Base-by-base conservation (phyloP, 352 stramenopile genomes). In the Pythium sp. region DNA sequence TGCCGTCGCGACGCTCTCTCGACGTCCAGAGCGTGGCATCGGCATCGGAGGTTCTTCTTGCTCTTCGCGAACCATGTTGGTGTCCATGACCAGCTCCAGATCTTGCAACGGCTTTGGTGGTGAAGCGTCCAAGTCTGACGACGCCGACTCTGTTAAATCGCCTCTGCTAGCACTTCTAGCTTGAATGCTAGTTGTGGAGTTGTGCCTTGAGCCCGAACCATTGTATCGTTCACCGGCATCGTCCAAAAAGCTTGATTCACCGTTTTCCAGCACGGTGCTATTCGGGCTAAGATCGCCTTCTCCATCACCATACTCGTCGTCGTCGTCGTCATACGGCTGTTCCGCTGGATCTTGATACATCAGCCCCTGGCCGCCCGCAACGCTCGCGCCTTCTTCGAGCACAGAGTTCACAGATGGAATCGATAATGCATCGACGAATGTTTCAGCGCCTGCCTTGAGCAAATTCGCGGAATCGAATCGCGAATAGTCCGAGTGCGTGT, bases 401-500 rank as follows among this genome's bases (percentile, higher is more conserved):
- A 72, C 61, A 2, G 60, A 56, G 9, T 38, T 59, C 24, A 65
- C 57, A 9, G 58, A 70, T 9, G 65, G 65, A 12, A 70, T 69
- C 43, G 64, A 63, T 32, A 71, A 20, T 32, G 59, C 66, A 43
- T 67, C 66, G 22, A 63, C 59, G 30, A 67, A 73, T 9, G 58
- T 60, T 51, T 58, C 49, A 9, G 54, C 46, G 26, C 58, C 65
- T 11, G 55, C 47, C 67, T 77, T 76, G 24, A 82, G 69, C n/a
- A 62, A 53, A 8, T 32, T 62, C n/a, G 46, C 38, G 14, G 51
- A 49, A 18, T 79, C 70, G 62, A 80, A 90, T 43, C 82, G 73
- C 54, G 78, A 74, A 47, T 75, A 76, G 34, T 79, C 76, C 12
- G 81, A 74, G 62, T 82, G 72, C 41, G 84, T 90, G 64, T 93